These are phyloP conservation scores for Cornus kousa DNA, from an alignment of 148 eudicot genomes.

Conservation along the genomic window DNA sequence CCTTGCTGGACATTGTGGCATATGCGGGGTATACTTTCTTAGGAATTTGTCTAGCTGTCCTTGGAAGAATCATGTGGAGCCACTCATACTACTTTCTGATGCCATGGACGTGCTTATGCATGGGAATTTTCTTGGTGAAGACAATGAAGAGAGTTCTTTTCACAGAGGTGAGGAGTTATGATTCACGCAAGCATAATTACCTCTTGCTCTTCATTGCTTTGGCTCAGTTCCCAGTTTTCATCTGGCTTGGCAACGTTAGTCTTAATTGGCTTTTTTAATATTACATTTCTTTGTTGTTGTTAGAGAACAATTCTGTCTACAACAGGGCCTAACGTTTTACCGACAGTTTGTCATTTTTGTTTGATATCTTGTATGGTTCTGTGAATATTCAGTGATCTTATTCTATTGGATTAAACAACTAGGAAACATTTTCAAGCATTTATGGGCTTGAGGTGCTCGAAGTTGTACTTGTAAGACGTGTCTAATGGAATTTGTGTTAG, in stretches of 20 bases:
- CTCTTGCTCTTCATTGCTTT: slow-evolving; percentile 67
- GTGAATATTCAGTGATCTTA: too few species aligned
- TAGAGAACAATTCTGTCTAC: too few species aligned
- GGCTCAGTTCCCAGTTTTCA: slow-evolving; percentile 73
- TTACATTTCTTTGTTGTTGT: too few species aligned
- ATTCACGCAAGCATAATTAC: slow-evolving; percentile 68
- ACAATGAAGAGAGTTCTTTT: slow-evolving; percentile 78
- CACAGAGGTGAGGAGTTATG: slow-evolving; percentile 68
- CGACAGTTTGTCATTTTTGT: too few species aligned
- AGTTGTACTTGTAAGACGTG: too few species aligned
- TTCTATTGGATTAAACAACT: too few species aligned
- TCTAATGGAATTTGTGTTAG: too few species aligned
- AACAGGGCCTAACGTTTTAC: too few species aligned
- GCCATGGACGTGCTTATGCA: slow-evolving; percentile 74
- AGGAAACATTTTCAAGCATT: too few species aligned
- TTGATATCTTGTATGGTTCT: too few species aligned
- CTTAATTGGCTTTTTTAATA: slow-evolving; percentile 59
- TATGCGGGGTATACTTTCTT: slow-evolving; percentile 77
- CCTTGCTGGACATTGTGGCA: slow-evolving; percentile 71
- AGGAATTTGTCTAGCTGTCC: slow-evolving; percentile 57
- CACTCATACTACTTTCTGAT: slow-evolving; percentile 56
- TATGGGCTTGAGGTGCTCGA: too few species aligned
- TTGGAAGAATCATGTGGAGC: slow-evolving; percentile 48
- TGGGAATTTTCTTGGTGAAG: slow-evolving; percentile 78
- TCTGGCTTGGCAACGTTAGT: slow-evolving; percentile 73